Conservation (phyloP, 2,329 filamentous ascomycete genomes). For the Cercospora canescens region DNA sequence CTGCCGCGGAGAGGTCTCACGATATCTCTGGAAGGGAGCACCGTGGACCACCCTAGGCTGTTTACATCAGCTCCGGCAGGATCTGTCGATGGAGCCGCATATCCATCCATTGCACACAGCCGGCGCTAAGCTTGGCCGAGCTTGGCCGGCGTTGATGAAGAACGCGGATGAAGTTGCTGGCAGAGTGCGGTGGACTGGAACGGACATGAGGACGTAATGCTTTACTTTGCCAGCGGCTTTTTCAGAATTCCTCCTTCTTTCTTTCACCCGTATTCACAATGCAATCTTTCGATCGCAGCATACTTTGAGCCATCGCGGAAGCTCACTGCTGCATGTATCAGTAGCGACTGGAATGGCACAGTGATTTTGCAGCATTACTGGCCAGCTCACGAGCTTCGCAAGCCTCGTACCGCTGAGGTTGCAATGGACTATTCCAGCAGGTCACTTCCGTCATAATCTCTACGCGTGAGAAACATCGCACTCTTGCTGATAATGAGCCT, state of each 20-base stretch:
- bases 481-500: neutral
- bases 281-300: no score
- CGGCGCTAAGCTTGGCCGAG: neutral
- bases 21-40: neutral
- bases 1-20: no score
- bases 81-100: neutral
- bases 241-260: no score
- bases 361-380: no score
- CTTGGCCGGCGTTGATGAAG: neutral
- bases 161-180: no score
- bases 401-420: no score
- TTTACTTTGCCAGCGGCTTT: neutral
- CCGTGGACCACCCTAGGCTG: neutral
- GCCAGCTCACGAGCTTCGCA: no score
- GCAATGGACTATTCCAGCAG: no score
- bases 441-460: neutral
- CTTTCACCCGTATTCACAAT: no score
- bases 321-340: no score
- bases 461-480: neutral
- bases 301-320: no score
- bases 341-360: no score
- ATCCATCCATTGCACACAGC: neutral
- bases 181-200: neutral
- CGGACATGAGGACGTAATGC: neutral
- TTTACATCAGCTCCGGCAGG: neutral